These are phyloP conservation scores for Botrytis elliptica DNA, from an alignment of 2,329 filamentous ascomycete species.

Conservation along the genomic window DNA sequence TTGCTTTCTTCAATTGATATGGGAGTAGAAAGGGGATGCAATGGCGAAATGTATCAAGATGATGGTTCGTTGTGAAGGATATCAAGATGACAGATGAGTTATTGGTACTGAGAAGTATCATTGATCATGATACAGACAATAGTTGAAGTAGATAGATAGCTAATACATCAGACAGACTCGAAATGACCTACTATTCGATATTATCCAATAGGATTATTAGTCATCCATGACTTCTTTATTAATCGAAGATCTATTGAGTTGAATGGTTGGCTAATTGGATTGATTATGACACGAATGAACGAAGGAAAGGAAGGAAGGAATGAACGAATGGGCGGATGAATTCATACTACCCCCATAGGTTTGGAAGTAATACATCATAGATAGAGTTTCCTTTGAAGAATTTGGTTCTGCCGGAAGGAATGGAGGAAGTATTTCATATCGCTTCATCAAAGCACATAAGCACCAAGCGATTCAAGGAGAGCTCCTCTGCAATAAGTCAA, in stretches of 20 bases:
- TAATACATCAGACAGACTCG: background rate
- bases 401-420: background rate
- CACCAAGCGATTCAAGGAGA: background rate
- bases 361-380: conserved; percentile 1
- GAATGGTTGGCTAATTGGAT: background rate
- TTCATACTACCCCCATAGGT: background rate
- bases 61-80: background rate
- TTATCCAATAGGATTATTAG: background rate
- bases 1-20: background rate
- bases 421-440: background rate
- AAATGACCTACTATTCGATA: background rate
- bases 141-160: background rate
- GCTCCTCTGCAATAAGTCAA: background rate
- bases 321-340: background rate
- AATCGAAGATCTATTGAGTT: background rate
- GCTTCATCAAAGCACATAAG: background rate
- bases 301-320: background rate
- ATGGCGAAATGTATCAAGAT: background rate
- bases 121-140: background rate
- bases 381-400: background rate
- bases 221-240: background rate
- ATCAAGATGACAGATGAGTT: background rate
- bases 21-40: background rate
- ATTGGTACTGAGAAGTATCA: background rate
- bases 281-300: background rate